Conservation (phyloP, 805 yeast species). For the Nematodospora valgi region DNA sequence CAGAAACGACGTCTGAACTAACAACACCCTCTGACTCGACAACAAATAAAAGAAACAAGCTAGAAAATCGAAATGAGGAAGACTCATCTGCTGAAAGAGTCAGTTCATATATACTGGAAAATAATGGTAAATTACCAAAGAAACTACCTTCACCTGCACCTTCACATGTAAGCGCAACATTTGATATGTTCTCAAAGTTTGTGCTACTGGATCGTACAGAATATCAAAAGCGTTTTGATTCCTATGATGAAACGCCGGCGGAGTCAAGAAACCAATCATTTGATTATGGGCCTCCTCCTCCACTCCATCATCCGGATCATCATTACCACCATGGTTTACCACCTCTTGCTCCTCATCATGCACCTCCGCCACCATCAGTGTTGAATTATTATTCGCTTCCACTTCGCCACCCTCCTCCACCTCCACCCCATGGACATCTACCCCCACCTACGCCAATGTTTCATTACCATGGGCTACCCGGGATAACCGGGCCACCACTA, state of each 20-base stretch:
- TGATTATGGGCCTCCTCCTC: not conserved
- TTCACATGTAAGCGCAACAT: not conserved
- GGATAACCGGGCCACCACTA: constrained; percentile 4
- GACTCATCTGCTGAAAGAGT: constrained; percentile 5
- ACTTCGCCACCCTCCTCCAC: constrained; percentile 5
- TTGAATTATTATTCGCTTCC: too few relatives aligned
- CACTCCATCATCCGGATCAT: constrained; percentile 1
- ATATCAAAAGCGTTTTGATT: not conserved
- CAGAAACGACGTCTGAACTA: not conserved
- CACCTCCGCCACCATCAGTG: constrained; percentile 1
- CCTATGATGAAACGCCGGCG: not conserved
- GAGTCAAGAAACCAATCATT: too few relatives aligned
- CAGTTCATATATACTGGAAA: constrained; percentile 5
- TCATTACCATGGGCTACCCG: constrained; percentile 1
- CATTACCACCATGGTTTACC: not conserved
- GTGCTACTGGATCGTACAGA: too few relatives aligned
- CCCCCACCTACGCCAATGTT: constrained; percentile 4
- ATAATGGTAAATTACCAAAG: not conserved
- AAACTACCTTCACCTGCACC: constrained; percentile 4
- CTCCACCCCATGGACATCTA: constrained; percentile 9
- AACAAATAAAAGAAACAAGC: too few relatives aligned
- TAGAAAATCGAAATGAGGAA: not conserved
- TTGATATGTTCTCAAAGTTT: not conserved
- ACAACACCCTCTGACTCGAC: too few relatives aligned
- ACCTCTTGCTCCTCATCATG: constrained; percentile 4